A percentile compares a stretch with the other conserved stretches of the same genome.
phyloP scores from a whole-genome alignment of 768 basidiomycete species.

The Astraeus odoratus region DNA sequence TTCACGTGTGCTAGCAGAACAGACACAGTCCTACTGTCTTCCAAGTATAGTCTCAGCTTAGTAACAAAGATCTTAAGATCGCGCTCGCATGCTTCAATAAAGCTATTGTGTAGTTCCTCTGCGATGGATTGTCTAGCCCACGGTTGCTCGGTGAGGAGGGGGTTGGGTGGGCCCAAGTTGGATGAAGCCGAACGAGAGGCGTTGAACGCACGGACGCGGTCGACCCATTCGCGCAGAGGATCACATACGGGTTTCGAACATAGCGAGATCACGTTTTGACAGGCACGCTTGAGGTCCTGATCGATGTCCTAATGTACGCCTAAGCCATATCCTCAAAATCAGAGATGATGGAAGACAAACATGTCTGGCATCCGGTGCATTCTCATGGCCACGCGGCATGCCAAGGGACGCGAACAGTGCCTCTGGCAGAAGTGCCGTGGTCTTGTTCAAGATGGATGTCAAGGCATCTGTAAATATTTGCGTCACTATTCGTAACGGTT shows the following conservation, averaged over 20 bases:
- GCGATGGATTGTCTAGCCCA: conserved; percentile 50
- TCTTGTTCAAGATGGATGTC: conserved; percentile 26
- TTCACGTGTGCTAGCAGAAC: conserved; percentile 74
- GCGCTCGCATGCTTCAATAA: conserved; percentile 47
- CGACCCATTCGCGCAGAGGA: conserved; percentile 59
- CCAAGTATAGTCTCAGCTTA: conserved; percentile 69
- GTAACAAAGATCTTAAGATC: conserved; percentile 49
- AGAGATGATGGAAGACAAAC: conserved; percentile 29
- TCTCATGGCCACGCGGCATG: conserved; percentile 54
- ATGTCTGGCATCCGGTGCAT: conserved; percentile 63
- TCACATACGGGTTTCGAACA: conserved; percentile 52
- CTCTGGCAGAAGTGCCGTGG: conserved; percentile 48
- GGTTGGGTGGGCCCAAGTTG: conserved; percentile 15
- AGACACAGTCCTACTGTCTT: conserved; percentile 68
- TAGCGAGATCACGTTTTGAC: conserved; percentile 73
- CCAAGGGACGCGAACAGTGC: conserved; percentile 66
- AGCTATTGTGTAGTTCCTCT: conserved; percentile 44
- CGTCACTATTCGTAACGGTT: conserved; percentile 3
- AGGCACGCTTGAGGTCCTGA: conserved; percentile 73
- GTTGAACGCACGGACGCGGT: conserved; percentile 36
- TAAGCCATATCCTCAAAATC: not conserved
- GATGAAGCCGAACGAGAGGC: conserved; percentile 14
- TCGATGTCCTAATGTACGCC: conserved; percentile 64
- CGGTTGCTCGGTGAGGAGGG: conserved; percentile 31
- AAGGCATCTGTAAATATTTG: conserved; percentile 18